phyloP scores from a whole-genome alignment of 2,329 filamentous ascomycete species.

The Penicillium brevicompactum region DNA sequence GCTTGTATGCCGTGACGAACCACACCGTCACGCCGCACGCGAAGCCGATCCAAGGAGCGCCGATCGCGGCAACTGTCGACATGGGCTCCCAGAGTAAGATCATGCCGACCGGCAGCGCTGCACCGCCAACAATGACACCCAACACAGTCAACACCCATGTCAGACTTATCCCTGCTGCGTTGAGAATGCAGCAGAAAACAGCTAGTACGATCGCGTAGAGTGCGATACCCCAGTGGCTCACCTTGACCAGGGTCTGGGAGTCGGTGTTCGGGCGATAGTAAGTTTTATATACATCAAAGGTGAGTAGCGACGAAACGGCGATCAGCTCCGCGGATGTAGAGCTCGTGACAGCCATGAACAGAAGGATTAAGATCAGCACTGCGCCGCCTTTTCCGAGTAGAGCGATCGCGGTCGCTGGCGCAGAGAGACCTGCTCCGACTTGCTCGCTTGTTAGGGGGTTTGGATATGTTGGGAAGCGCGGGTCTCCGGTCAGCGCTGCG shows the following conservation, averaged over 20 bases:
- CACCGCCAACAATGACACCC: conserved; percentile 45
- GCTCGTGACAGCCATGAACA: conserved; percentile 47
- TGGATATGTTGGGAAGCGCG: conserved; percentile 56
- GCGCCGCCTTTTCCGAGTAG: conserved; percentile 43
- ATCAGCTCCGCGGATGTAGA: conserved; percentile 55
- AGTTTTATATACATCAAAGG: conserved; percentile 55
- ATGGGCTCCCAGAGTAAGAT: conserved; percentile 44
- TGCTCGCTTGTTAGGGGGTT: conserved; percentile 29
- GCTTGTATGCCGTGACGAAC: conserved; percentile 40
- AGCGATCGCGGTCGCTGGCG: conserved; percentile 36
- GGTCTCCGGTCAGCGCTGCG: conserved; percentile 47
- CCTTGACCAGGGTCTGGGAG: conserved; percentile 51
- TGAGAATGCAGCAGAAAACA: conserved; percentile 35
- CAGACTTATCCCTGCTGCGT: conserved; percentile 39
- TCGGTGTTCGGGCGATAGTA: conserved; percentile 50
- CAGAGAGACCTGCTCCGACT: conserved; percentile 37
- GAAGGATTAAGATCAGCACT: conserved; percentile 34
- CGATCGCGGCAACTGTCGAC: conserved; percentile 40
- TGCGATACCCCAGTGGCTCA: conserved; percentile 54
- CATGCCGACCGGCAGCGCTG: conserved; percentile 39
- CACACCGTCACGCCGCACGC: conserved; percentile 38
- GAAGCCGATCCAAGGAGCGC: conserved; percentile 39
- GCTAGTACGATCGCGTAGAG: conserved; percentile 53
- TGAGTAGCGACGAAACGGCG: conserved; percentile 54
- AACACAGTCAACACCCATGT: conserved; percentile 46